Evolutionary conservation across 176 grass and related monocot genomes (phyloP).

Genomic region (Hordeum vulgare): DNA sequence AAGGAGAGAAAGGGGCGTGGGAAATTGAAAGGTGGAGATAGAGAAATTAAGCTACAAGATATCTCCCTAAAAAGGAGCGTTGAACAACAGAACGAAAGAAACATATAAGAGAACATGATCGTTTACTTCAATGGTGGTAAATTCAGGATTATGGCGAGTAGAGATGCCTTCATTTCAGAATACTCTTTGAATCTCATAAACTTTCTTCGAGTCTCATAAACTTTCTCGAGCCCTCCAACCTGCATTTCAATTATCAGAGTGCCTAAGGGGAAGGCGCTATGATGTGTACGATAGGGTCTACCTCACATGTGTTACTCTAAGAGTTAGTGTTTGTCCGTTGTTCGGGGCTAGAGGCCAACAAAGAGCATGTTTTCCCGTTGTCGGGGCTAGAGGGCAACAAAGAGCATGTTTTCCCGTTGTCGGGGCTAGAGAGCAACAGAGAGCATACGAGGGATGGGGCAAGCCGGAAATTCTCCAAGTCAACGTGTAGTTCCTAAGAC

Average conservation of each 20-base stretch:
- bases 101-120: neutral
- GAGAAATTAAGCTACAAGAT: constrained; percentile 10
- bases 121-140: constrained; percentile 88
- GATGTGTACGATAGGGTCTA: too few species aligned
- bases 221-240: constrained; percentile 94
- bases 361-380: too few species aligned
- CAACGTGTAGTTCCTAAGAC: too few species aligned
- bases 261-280: too few species aligned
- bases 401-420: too few species aligned
- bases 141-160: constrained; percentile 95
- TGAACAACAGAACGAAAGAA: neutral
- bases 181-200: constrained; percentile 79
- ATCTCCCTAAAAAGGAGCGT: neutral
- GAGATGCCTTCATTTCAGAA: constrained; percentile 96
- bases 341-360: too few species aligned
- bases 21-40: neutral
- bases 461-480: too few species aligned
- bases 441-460: too few species aligned
- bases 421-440: too few species aligned
- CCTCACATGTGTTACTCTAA: too few species aligned
- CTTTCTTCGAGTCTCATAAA: constrained; percentile 61
- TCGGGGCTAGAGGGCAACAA: too few species aligned
- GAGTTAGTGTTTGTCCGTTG: too few species aligned
- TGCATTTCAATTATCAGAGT: constrained; percentile 24
- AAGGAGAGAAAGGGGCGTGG: neutral